These are phyloP conservation scores for Lathyrus oleraceus DNA, from an alignment of 306 rosid genomes.

Conservation along the genomic window DNA sequence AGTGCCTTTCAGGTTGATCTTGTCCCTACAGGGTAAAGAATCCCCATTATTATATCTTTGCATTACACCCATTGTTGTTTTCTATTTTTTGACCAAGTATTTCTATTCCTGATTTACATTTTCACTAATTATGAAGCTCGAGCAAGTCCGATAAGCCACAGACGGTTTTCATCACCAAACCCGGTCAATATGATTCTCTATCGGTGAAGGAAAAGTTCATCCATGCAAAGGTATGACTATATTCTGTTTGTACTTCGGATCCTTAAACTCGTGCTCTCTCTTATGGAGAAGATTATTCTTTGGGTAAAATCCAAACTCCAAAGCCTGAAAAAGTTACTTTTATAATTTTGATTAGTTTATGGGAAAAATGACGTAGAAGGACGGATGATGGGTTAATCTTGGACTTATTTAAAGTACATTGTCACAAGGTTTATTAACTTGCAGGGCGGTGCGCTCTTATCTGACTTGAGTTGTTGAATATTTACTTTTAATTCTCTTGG, in stretches of 20 bases:
- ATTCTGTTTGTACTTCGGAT: constrained; percentile 1
- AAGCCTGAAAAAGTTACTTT: background rate
- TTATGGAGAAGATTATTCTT: constrained; percentile 5
- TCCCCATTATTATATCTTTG: constrained; percentile 37
- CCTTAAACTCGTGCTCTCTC: background rate
- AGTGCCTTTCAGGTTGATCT: constrained; percentile 89
- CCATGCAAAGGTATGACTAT: constrained; percentile 79
- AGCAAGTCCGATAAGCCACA: constrained; percentile 74
- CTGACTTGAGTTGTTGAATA: too few species aligned
- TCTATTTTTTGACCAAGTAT: constrained; percentile 28
- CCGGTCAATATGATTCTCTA: constrained; percentile 80
- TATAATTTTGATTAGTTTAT: background rate
- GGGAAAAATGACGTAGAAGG: background rate
- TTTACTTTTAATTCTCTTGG: constrained; percentile 18
- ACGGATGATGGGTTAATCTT: background rate
- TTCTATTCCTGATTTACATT: constrained; percentile 41
- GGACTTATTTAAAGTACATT: background rate
- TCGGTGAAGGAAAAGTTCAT: constrained; percentile 96
- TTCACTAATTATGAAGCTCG: constrained; percentile 59
- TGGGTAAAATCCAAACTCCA: background rate
- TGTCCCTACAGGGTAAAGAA: constrained; percentile 79
- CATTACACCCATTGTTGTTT: constrained; percentile 6
- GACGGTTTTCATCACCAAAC: constrained; percentile 67
- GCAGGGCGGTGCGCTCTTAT: too few species aligned
- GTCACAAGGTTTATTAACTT: background rate